Base-by-base conservation (phyloP, 1,284 basidiomycete species). In the Cutaneotrichosporon spelunceum region DNA sequence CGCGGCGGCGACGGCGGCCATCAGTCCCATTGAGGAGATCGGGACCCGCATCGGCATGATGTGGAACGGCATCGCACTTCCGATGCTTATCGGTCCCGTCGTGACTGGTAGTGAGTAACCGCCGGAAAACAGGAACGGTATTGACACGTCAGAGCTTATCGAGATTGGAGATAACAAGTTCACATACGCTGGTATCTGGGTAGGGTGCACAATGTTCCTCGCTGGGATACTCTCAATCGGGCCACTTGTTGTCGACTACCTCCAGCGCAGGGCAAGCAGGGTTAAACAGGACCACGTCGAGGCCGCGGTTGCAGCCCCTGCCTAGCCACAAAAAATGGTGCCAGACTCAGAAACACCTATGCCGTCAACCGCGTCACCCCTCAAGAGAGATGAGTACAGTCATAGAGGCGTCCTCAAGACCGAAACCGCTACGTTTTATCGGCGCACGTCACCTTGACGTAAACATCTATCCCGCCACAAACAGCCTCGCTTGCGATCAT, bases 1-100 rank as follows among this genome's bases (percentile, higher is more conserved):
- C 0, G 71, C 74, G 5, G 72, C 74, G 1, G 60, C 60, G 8
- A 62, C 58, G 13, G 63, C 63, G 0, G 55, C 56, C 36, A 61
- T 65, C 21, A 58, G 59, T 11, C 63, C 63, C 2, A 39, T 56
- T 3, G 16, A 33, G 1, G 63, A 64, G 56, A 71, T 75, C 48
- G 78, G 78, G 1, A 71, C 72, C 60, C 56, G 76, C 13, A 62
- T 79, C 33, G 76, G 78, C 14, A 75, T 79, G 73, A 63, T 77
- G 60, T 77, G 75, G 73, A 67, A 63, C 9, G 53, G 70, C 24
- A 69, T 72, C 11, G 63, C 70, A 1, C 33, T 77, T 6, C 70
- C 73, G 0, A 56, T 68, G 9, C 65, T 78, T 19, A 21, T 61
- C 33, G 63, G 63, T 1, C 63, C 63, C 1, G 57, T 64, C 29